phyloP scores from a whole-genome alignment of 1,284 basidiomycete genomes.

The Heterobasidion irregulare region DNA sequence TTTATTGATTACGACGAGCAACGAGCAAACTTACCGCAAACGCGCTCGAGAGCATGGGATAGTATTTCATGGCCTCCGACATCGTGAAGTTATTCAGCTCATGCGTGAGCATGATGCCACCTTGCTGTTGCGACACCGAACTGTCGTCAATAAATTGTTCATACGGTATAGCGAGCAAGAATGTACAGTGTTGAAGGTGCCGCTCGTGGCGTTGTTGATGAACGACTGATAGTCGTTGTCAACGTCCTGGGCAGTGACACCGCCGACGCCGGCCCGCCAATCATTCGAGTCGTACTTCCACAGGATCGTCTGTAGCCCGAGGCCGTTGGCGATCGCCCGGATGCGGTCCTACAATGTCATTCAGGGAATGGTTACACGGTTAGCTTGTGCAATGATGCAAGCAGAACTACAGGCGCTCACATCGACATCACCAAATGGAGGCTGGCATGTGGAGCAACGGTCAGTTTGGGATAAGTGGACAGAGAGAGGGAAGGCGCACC shows the following conservation, averaged over 20 bases:
- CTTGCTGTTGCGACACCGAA: constrained; percentile 19
- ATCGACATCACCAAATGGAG: constrained; percentile 56
- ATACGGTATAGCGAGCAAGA: neutral
- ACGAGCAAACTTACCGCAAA: constrained; percentile 26
- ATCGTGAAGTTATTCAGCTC: constrained; percentile 44
- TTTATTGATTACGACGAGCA: neutral
- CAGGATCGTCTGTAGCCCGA: constrained; percentile 54
- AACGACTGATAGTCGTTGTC: constrained; percentile 34
- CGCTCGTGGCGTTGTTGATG: constrained; percentile 27
- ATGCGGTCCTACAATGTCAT: constrained; percentile 45
- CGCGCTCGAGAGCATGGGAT: constrained; percentile 27
- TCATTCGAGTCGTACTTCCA: constrained; percentile 68
- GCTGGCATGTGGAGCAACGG: constrained; percentile 14
- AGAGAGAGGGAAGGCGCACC: constrained; percentile 4
- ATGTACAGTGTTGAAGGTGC: constrained; percentile 27
- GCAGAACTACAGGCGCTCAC: constrained; percentile 17
- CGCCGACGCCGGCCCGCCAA: constrained; percentile 49
- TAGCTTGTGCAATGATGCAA: neutral
- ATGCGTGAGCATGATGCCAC: constrained; percentile 41
- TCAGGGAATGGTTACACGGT: neutral
- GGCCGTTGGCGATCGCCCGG: constrained; percentile 50
- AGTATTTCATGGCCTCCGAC: constrained; percentile 34
- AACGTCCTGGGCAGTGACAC: constrained; percentile 31
- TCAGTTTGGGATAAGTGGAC: neutral
- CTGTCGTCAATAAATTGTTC: neutral